Evolutionary conservation across 192 early-diverging fungal species (phyloP).

Genomic region (Rhizoclosmatium globosum): DNA sequence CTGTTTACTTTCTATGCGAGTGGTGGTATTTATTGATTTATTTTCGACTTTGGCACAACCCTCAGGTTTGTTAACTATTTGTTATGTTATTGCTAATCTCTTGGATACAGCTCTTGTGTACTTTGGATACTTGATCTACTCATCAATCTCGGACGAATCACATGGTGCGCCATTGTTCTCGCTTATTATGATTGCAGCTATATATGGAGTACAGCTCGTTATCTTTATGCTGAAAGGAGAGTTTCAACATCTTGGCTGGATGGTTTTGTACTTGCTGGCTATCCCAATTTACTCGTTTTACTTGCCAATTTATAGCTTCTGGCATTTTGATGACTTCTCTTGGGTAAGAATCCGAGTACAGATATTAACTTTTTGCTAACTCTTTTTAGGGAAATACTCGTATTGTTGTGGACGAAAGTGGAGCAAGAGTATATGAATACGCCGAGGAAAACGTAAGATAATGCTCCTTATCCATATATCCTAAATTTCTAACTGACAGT

Average conservation of each 20-base stretch:
- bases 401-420: slow-evolving; percentile 86
- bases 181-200: slow-evolving; percentile 78
- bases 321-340: slow-evolving; percentile 93
- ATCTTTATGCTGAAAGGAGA: slow-evolving; percentile 77
- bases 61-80: slow-evolving; percentile 10
- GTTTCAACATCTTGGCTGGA: slow-evolving; percentile 57
- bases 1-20: slow-evolving; percentile 95
- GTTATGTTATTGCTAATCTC: slow-evolving; percentile 48
- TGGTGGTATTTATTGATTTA: slow-evolving; percentile 60
- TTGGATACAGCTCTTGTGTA: slow-evolving; percentile 34
- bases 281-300: slow-evolving; percentile 86
- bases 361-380: slow-evolving; percentile 81
- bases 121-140: slow-evolving; percentile 72
- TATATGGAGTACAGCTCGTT: slow-evolving; percentile 85
- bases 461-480: background rate
- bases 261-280: slow-evolving; percentile 75
- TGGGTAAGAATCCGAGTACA: slow-evolving; percentile 71
- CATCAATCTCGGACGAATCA: slow-evolving; percentile 59
- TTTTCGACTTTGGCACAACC: slow-evolving; percentile 29
- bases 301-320: slow-evolving; percentile 87
- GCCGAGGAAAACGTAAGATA: slow-evolving; percentile 55
- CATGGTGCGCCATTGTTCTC: slow-evolving; percentile 70
- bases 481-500: slow-evolving; percentile 64
- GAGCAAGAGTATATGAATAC: slow-evolving; percentile 45
- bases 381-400: slow-evolving; percentile 80